Conservation (phyloP, 345 rosid genomes). For the Brassica napus region DNA sequence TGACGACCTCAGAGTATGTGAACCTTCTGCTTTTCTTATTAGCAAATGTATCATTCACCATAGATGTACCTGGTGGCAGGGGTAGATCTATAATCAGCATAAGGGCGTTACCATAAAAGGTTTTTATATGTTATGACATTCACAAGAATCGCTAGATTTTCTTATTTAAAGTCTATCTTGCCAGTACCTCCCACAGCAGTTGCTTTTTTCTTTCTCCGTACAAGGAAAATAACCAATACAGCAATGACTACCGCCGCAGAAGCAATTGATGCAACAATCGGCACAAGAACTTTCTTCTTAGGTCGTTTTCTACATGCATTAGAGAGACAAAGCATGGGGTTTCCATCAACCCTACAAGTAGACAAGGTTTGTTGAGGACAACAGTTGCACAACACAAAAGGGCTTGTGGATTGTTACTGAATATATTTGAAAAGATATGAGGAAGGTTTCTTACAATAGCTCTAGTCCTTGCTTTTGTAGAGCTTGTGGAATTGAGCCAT, state of each 20-base stretch:
- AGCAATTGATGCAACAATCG: slow-evolving; percentile 22
- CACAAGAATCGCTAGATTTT: not conserved
- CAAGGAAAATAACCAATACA: slow-evolving; percentile 16
- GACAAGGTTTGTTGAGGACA: not conserved
- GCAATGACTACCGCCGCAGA: not conserved
- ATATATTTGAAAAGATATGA: not conserved
- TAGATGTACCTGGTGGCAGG: not conserved
- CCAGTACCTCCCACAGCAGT: not conserved
- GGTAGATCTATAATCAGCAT: not conserved
- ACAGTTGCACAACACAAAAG: not conserved
- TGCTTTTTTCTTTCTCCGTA: slow-evolving; percentile 17
- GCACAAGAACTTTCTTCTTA: not conserved
- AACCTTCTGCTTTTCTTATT: slow-evolving; percentile 24
- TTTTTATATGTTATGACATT: not conserved
- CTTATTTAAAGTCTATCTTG: not conserved
- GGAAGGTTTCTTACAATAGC: slow-evolving; percentile 20
- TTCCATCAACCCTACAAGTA: slow-evolving; percentile 15
- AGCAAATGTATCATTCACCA: not conserved
- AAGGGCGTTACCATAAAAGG: not conserved
- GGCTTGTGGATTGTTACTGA: not conserved
- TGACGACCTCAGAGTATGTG: slow-evolving; percentile 33
- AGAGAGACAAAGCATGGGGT: slow-evolving; percentile 18
- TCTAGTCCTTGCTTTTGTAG: slow-evolving; percentile 12
- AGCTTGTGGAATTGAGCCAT: slow-evolving; percentile 47
- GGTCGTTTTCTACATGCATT: not conserved